These are phyloP conservation scores for Tolypocladium sp. DNA, from an alignment of 2,329 filamentous ascomycete species.

Conservation along the genomic window DNA sequence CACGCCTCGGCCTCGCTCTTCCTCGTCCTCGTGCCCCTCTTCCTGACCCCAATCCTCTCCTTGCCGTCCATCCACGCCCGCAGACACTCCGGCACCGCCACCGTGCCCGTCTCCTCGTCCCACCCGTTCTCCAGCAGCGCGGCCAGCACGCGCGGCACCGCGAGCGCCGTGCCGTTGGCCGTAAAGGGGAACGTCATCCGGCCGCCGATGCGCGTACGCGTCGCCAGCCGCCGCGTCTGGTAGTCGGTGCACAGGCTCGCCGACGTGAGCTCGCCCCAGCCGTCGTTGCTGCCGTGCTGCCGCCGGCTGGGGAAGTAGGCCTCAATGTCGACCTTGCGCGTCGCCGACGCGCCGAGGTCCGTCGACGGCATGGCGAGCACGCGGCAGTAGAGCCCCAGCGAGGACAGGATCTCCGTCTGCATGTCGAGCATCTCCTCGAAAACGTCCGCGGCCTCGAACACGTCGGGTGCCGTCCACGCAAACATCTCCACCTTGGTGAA, in stretches of 20 bases:
- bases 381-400: constrained; percentile 74
- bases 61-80: constrained; percentile 76
- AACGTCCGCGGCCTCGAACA: constrained; percentile 39
- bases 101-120: constrained; percentile 58
- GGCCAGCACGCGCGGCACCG: constrained; percentile 81
- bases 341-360: constrained; percentile 83
- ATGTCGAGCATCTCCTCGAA: constrained; percentile 83
- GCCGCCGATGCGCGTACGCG: constrained; percentile 50
- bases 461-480: constrained; percentile 67
- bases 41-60: constrained; percentile 47
- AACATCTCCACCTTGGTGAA: constrained; percentile 99
- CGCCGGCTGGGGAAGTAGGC: constrained; percentile 80
- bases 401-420: constrained; percentile 72
- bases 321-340: constrained; percentile 86
- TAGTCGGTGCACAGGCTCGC: constrained; percentile 92
- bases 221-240: constrained; percentile 74
- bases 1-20: constrained; percentile 1
- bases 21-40: constrained; percentile 7
- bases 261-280: constrained; percentile 91
- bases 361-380: constrained; percentile 85
- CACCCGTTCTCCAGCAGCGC: constrained; percentile 87
- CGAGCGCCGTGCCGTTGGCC: constrained; percentile 87
- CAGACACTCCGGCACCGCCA: constrained; percentile 71
- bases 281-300: constrained; percentile 33
- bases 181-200: constrained; percentile 74